These are phyloP conservation scores for Calcarisporium arbuscula DNA, from an alignment of 2,329 filamentous ascomycete species.

Conservation along the genomic window DNA sequence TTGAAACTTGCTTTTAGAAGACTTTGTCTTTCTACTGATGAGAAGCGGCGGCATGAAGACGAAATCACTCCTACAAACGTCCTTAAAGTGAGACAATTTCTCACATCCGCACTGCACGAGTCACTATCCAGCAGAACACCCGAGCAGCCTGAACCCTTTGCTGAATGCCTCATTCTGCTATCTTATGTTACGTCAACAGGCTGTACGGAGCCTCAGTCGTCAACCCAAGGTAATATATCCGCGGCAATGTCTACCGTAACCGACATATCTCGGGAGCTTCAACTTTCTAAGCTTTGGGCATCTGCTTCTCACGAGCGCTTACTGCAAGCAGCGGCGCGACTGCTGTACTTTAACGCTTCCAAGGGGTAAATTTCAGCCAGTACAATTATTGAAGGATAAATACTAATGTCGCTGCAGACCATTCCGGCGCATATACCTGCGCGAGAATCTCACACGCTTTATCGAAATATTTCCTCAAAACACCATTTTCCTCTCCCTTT, in stretches of 20 bases:
- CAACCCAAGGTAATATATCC: conserved; percentile 48
- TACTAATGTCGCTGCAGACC: conserved; percentile 35
- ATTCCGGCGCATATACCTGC: conserved; percentile 62
- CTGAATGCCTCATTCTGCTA: conserved; percentile 59
- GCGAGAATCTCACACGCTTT: conserved; percentile 53
- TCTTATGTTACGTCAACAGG: conserved; percentile 52
- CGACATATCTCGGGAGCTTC: conserved; percentile 36
- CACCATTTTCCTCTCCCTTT: conserved; percentile 65
- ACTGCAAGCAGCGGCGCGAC: conserved; percentile 59
- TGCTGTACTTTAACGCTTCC: conserved; percentile 62
- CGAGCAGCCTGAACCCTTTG: conserved; percentile 45
- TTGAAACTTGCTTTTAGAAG: conserved; percentile 27
- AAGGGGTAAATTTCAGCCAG: conserved; percentile 37
- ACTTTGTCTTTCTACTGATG: conserved; percentile 34
- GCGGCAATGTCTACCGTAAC: conserved; percentile 38
- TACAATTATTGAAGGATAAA: not conserved
- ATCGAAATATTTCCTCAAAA: conserved; percentile 66
- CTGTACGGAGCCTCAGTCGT: conserved; percentile 36
- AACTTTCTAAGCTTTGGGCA: conserved; percentile 24
- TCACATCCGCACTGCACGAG: conserved; percentile 49
- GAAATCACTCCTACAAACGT: conserved; percentile 29
- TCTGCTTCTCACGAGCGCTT: conserved; percentile 51
- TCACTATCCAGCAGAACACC: conserved; percentile 44
- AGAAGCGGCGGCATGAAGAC: conserved; percentile 14
- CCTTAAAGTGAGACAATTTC: conserved; percentile 47